A percentile compares a stretch with the other conserved stretches of the same genome.
Evolutionary conservation across 2,329 filamentous ascomycete species (phyloP).

Genomic region (Aureobasidium melanogenum): DNA sequence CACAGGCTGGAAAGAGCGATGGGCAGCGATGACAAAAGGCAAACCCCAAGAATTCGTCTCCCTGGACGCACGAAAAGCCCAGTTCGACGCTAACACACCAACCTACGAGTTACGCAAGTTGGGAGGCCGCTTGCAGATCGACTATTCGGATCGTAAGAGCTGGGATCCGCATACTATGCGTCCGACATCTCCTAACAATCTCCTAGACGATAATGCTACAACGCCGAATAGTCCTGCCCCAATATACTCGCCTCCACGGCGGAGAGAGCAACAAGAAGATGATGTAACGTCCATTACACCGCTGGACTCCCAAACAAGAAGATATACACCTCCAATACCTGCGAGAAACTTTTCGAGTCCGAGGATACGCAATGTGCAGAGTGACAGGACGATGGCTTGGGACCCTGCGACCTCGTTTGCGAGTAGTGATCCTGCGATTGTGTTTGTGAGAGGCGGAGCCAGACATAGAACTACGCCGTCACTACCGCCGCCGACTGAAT

Average conservation of each 20-base stretch:
- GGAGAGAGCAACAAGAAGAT: background rate
- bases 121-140: background rate
- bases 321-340: background rate
- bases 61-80: slow-evolving; percentile 53
- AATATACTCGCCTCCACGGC: background rate
- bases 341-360: background rate
- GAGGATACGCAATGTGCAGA: background rate
- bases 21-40: slow-evolving; percentile 33
- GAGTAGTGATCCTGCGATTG: background rate
- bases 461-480: background rate
- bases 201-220: background rate
- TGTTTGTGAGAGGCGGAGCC: background rate
- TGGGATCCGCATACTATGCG: background rate
- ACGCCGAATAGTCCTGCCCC: background rate
- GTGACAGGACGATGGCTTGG: background rate
- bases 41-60: slow-evolving; percentile 75
- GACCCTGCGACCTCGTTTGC: background rate
- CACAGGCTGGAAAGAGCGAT: slow-evolving; percentile 67
- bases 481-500: background rate
- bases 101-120: background rate
- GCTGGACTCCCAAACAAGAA: background rate
- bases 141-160: background rate
- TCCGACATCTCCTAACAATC: background rate
- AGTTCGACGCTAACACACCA: background rate
- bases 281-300: background rate